Evolutionary conservation across 352 stramenopile species (phyloP).

Genomic region (Phytophthora megakarya): DNA sequence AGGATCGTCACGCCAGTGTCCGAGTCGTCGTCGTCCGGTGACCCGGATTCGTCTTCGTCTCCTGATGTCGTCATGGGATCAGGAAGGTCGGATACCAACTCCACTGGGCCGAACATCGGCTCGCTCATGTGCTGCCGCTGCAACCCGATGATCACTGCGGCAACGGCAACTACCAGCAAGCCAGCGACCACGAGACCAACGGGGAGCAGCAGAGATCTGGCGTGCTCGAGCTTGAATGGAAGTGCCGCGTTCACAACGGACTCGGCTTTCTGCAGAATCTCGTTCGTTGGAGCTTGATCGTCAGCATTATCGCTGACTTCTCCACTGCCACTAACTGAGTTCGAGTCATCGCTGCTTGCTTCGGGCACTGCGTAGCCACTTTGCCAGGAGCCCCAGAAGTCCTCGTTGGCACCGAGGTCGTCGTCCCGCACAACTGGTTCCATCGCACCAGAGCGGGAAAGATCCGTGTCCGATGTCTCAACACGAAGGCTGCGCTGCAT

Average conservation of each 20-base stretch:
- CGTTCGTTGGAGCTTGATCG: slow-evolving; percentile 3
- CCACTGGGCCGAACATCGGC: slow-evolving; percentile 30
- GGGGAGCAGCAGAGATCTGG: slow-evolving; percentile 13
- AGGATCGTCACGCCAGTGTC: slow-evolving; percentile 21
- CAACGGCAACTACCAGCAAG: slow-evolving; percentile 23
- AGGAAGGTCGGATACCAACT: slow-evolving; percentile 39
- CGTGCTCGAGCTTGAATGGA: slow-evolving; percentile 17
- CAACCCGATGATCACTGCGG: slow-evolving; percentile 31
- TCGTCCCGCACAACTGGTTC: slow-evolving; percentile 16
- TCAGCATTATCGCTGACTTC: slow-evolving; percentile 5
- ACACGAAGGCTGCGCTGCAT: slow-evolving; percentile 15
- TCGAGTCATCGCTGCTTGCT: neutral
- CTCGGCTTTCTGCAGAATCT: slow-evolving; percentile 19
- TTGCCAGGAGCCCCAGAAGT: slow-evolving; percentile 25
- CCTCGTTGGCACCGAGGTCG: slow-evolving; percentile 20
- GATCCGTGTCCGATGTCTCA: slow-evolving; percentile 5
- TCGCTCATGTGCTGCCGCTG: slow-evolving; percentile 37
- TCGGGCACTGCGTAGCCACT: slow-evolving; percentile 7
- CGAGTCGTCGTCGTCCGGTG: slow-evolving; percentile 1
- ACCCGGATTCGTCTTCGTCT: neutral
- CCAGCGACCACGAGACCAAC: slow-evolving; percentile 11
- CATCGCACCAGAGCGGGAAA: neutral
- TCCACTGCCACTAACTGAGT: neutral
- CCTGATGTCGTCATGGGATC: slow-evolving; percentile 31
- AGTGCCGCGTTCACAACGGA: slow-evolving; percentile 18